Evolutionary conservation across 164 flowering plant species (phyloP).

Genomic region (Houttuynia cordata): DNA sequence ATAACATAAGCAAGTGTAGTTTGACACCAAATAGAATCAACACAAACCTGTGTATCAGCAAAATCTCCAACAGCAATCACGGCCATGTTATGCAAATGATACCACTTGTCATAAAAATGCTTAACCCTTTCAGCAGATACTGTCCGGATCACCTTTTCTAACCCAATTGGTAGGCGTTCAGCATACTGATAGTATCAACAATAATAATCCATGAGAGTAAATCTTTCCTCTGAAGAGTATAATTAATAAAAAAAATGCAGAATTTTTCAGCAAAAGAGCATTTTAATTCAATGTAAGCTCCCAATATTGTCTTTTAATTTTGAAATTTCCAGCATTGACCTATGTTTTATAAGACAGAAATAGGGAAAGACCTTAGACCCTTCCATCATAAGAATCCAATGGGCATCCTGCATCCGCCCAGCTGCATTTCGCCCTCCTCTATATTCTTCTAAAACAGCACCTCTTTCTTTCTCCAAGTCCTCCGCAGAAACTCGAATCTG

Average conservation of each 20-base stretch:
- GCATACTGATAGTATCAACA: slow-evolving; percentile 62
- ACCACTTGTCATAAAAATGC: slow-evolving; percentile 77
- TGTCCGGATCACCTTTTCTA: slow-evolving; percentile 75
- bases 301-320: no score
- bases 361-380: slow-evolving; percentile 63
- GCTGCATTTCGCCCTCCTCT: slow-evolving; percentile 74
- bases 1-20: slow-evolving; percentile 1
- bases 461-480: slow-evolving; percentile 92
- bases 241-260: background rate
- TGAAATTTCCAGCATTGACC: no score
- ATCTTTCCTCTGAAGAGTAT: background rate
- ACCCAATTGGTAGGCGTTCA: slow-evolving; percentile 86
- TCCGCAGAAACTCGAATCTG: slow-evolving; percentile 76
- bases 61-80: slow-evolving; percentile 95
- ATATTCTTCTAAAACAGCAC: slow-evolving; percentile 92
- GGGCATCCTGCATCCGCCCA: slow-evolving; percentile 96
- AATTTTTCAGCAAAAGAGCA: background rate
- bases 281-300: background rate
- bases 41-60: slow-evolving; percentile 71
- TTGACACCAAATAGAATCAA: background rate
- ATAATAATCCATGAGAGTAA: slow-evolving; percentile 1
- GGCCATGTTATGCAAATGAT: slow-evolving; percentile 80
- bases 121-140: slow-evolving; percentile 70
- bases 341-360: background rate
- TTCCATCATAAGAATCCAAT: slow-evolving; percentile 81